Base-by-base conservation (phyloP, 306 rosid genomes). In the Ammopiptanthus mongolicus region DNA sequence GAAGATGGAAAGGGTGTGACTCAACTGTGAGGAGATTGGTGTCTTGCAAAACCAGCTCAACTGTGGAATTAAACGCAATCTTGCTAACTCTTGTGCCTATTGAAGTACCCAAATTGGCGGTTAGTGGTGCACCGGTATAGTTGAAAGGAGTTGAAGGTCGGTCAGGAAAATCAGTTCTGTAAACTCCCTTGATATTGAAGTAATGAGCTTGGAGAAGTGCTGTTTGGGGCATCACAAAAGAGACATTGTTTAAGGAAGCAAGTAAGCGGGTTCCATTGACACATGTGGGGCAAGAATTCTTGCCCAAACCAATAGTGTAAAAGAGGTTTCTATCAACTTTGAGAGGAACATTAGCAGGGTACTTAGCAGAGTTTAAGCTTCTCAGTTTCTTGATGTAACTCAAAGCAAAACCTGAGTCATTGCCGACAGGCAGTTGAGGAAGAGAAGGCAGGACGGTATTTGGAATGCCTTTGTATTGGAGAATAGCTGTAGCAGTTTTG, bases 151-250 rank as follows among this genome's bases (percentile, higher is more conserved):
- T 72, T 10, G 69, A 65, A 56, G 98, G 98, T 65, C 33, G 34
- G 15, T 93, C 95, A 0, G 96, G 96, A 58, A 93, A 93, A 84
- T 93, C 93, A 57, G 91, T 71, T 73, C 86, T 87, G 33, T 70
- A 93, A 23, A 90, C 98, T 19, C 92, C 94, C 56, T 85, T 88
- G 23, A 80, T 65, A 7, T 90, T 75, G 53, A 87, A 93, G 85
- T 88, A 82, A 72, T 90, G 96, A 75, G 96, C 88, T 87, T 93
- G 96, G 11, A 93, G 92, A 87, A 93, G 96, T 8, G 86, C 98
- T 25, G 71, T 81, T 42, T 81, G 74, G 0, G 98, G 98, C 96
- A 93, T 88, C 77, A 80, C 87, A 17, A 93, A 93, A 25, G 96
- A 84, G 28, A 93, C 84, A 21, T 93, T 92, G 85, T 90, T 90